These are phyloP conservation scores for Mucor mucedo DNA, from an alignment of 371 early-diverging fungal species.

Conservation along the genomic window DNA sequence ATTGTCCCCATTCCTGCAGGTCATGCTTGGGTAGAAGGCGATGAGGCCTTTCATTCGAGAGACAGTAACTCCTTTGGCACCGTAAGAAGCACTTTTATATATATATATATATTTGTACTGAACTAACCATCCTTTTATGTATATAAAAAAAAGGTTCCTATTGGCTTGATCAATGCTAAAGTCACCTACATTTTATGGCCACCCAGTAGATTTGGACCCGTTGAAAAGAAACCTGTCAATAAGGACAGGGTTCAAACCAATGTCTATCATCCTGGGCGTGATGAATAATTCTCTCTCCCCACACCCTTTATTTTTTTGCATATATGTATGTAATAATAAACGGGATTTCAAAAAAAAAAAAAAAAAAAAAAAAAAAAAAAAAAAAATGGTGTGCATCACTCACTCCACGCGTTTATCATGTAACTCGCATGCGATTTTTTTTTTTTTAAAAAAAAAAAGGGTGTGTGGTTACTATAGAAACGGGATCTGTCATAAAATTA, in stretches of 20 bases:
- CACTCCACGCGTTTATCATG: no score
- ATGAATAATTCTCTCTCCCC: neutral
- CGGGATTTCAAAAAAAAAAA: no score
- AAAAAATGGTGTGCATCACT: no score
- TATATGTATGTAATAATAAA: no score
- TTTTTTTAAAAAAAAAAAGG: no score
- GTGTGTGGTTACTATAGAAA: no score
- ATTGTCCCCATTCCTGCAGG: constrained; percentile 80
- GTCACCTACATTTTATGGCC: constrained; percentile 75
- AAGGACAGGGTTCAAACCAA: constrained; percentile 38
- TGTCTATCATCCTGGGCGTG: constrained; percentile 18
- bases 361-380: no score
- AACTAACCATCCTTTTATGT: constrained; percentile 14
- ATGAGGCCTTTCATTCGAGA: constrained; percentile 83
- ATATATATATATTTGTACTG: neutral
- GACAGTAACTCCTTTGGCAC: constrained; percentile 91
- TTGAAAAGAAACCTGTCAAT: constrained; percentile 35
- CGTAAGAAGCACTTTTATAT: constrained; percentile 40
- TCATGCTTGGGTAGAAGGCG: constrained; percentile 93
- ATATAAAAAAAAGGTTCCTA: constrained; percentile 62
- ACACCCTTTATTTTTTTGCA: no score
- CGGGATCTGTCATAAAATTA: no score
- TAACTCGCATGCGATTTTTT: no score
- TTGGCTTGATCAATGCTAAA: constrained; percentile 70
- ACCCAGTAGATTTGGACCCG: constrained; percentile 66